Conservation (phyloP, 352 stramenopile species). For the Peronospora farinosa region DNA sequence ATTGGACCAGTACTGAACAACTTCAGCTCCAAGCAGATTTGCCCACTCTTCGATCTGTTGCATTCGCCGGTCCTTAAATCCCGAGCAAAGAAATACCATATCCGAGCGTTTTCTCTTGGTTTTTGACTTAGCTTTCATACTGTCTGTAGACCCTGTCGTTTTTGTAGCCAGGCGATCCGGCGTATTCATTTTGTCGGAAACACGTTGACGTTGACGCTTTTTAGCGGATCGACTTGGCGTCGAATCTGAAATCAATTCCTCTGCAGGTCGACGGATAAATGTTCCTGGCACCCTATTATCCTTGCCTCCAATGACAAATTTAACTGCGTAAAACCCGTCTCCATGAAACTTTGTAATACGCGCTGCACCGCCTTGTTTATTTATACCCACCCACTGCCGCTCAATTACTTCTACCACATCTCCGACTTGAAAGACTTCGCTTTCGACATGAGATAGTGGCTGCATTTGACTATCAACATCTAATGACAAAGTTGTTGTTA, state of each 20-base stretch:
- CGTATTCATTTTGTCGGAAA: conserved; percentile 15
- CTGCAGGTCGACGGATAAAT: conserved; percentile 35
- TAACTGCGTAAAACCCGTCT: conserved; percentile 54
- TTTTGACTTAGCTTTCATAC: conserved; percentile 13
- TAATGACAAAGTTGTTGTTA: conserved; percentile 8
- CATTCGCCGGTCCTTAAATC: conserved; percentile 40
- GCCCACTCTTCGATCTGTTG: conserved; percentile 44
- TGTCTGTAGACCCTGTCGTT: conserved; percentile 7
- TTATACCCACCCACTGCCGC: conserved; percentile 88
- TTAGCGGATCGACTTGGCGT: conserved; percentile 35
- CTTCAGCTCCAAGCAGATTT: conserved; percentile 34
- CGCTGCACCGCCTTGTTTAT: conserved; percentile 86
- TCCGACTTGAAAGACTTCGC: conserved; percentile 44
- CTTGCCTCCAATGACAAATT: conserved; percentile 44
- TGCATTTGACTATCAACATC: conserved; percentile 14
- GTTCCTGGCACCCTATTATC: conserved; percentile 31
- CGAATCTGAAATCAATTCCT: conserved; percentile 36
- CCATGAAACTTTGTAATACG: conserved; percentile 62
- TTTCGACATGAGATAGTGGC: conserved; percentile 19
- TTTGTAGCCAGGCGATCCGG: conserved; percentile 11
- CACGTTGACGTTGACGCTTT: conserved; percentile 24
- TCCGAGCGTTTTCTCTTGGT: conserved; percentile 24
- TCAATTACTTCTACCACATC: conserved; percentile 83
- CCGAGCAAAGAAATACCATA: conserved; percentile 57
- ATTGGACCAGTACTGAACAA: conserved; percentile 45